Percentiles rank a stretch among this genome's conserved stretches.
Evolutionary conservation across 2,329 filamentous ascomycete species (phyloP).

Genomic region (Teratosphaeria destructans): DNA sequence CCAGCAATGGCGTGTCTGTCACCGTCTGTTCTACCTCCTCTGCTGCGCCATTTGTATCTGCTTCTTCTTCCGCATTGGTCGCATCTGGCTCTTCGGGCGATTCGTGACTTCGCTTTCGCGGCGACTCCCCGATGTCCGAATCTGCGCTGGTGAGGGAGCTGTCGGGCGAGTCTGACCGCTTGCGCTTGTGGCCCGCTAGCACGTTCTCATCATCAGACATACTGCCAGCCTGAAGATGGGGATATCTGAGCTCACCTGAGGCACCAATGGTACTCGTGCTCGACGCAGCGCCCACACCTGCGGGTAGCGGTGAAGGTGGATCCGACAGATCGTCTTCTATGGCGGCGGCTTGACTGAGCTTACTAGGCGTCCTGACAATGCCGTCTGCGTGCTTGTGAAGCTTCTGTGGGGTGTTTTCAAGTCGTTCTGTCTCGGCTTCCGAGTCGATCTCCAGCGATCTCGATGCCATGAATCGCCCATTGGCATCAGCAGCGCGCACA

Average conservation of each 20-base stretch:
- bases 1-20: conserved; percentile 14
- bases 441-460: conserved; percentile 48
- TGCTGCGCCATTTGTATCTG: conserved; percentile 21
- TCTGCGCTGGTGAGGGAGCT: conserved; percentile 29
- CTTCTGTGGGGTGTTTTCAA: conserved; percentile 56
- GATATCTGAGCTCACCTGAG: conserved; percentile 11
- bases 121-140: conserved; percentile 25
- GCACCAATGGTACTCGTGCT: conserved; percentile 22
- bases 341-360: conserved; percentile 53
- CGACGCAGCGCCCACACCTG: conserved; percentile 19
- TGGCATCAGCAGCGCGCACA: background rate
- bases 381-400: conserved; percentile 23
- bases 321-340: conserved; percentile 32
- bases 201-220: background rate
- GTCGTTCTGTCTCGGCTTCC: conserved; percentile 87
- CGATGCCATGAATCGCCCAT: conserved; percentile 9
- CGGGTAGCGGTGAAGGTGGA: conserved; percentile 22
- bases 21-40: conserved; percentile 35
- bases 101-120: conserved; percentile 24
- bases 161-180: conserved; percentile 31
- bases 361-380: conserved; percentile 64
- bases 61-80: conserved; percentile 24
- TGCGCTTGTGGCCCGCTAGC: conserved; percentile 31
- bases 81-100: conserved; percentile 5
- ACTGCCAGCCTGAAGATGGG: background rate